Evolutionary conservation across 73 alveolate species (phyloP).

Genomic region (Breviolum minutum): DNA sequence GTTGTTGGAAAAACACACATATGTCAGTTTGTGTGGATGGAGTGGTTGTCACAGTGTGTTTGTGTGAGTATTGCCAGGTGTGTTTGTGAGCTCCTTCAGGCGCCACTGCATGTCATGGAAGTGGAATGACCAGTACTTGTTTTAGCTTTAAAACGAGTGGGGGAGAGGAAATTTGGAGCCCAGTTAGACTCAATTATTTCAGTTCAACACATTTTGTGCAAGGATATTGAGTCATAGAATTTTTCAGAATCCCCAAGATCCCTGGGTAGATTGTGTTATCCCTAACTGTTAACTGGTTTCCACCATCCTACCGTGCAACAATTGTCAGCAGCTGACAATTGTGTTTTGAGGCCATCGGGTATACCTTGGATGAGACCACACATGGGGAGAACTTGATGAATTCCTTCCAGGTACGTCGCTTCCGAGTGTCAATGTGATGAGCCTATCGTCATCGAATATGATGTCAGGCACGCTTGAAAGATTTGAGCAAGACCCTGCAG

Average conservation of each 20-base stretch:
- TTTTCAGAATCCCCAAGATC: not conserved
- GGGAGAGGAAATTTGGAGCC: too few species aligned
- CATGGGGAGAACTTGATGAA: constrained; percentile 85
- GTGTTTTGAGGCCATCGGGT: constrained; percentile 55
- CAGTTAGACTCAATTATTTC: too few species aligned
- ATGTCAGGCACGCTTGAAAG: constrained; percentile 82
- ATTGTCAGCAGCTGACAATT: not conserved
- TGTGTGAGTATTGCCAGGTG: not conserved
- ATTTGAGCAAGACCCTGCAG: constrained; percentile 35
- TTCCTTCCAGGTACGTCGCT: constrained; percentile 55
- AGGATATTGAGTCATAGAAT: not conserved
- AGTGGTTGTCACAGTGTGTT: not conserved
- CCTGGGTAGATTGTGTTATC: too few species aligned
- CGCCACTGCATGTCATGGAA: not conserved
- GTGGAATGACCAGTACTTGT: not conserved
- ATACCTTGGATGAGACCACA: constrained; percentile 63
- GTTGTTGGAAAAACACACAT: not conserved
- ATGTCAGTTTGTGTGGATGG: not conserved
- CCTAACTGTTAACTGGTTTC: too few species aligned
- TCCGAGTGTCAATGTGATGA: not conserved
- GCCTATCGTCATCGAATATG: not conserved
- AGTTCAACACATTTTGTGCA: too few species aligned
- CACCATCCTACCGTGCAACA: not conserved
- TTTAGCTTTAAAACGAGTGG: too few species aligned
- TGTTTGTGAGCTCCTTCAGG: constrained; percentile 83